Evolutionary conservation across 148 eudicot genomes (phyloP), one percentile per base, ranked within the genome.

Genomic region (Vaccinium darrowii): DNA sequence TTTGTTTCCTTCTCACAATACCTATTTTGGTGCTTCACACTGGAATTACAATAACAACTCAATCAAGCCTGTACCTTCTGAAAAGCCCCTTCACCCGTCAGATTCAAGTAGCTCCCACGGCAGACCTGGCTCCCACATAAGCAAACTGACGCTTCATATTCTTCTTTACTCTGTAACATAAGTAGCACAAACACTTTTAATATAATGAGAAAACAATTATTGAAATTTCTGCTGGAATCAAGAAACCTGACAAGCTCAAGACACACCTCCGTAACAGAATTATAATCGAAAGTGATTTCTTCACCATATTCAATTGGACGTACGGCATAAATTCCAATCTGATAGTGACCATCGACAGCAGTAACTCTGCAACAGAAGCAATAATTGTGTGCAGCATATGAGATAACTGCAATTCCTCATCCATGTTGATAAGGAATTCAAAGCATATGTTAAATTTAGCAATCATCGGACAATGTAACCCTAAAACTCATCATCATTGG

Each of bases 101-200:
- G 88, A 90, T 94, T 96, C 82, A 96, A 91, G 85, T 94, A 96
- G 92, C 99, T 96, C 84, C 99, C 99, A 86, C 99, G 99, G 89
- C 99, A 96, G 87, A 94, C 97, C 88, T 94, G 98, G 90, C 96
- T 94, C 73, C 99, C 99, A 74, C 99, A 96, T 84, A 96, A 92
- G 88, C 99, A 96, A 85, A 96, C 97, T 56, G 99, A 93, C 43
- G 99, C 95, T 89, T 96, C 99, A 83, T 96, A 93, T 88, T 96
- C 99, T 88, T 94, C 98, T 91, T 95, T 96, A 83, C 99, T 96
- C 99, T 96, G 95, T 56, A 80, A 53, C 23, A 85, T 23, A 86
- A 62, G 84, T 49, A 81, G 84, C 82, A 60, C 5, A n/a, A 89
- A 54, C 39, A 15, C 15, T 60, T 5, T 57, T 47, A 67, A 18